phyloP scores from a whole-genome alignment of 306 rosid species.

The Cicer yamashitae region DNA sequence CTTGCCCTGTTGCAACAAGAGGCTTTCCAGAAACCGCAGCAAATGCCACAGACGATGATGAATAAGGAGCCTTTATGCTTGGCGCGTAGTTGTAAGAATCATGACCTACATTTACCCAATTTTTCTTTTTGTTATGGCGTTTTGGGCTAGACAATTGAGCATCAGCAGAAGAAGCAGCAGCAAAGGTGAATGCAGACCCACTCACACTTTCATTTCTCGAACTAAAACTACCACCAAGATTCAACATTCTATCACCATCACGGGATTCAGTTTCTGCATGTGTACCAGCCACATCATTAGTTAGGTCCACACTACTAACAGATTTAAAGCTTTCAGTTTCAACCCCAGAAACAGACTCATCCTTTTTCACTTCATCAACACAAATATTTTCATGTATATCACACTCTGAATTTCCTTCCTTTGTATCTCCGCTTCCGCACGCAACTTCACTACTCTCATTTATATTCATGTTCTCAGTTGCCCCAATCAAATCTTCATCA shows the following conservation, averaged over 20 bases:
- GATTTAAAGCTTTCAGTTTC: constrained; percentile 92
- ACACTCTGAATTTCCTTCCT: constrained; percentile 45
- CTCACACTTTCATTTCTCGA: constrained; percentile 49
- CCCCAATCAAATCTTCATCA: constrained; percentile 72
- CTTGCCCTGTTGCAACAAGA: constrained; percentile 52
- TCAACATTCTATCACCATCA: constrained; percentile 53
- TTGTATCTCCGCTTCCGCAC: constrained; percentile 45
- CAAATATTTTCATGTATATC: constrained; percentile 42
- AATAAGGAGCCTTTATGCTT: constrained; percentile 63
- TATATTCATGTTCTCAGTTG: constrained; percentile 58
- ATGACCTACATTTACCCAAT: constrained; percentile 59
- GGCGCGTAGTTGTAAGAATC: constrained; percentile 57
- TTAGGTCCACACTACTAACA: constrained; percentile 66
- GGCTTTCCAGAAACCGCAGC: constrained; percentile 60
- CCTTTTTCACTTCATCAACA: constrained; percentile 55
- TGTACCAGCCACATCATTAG: constrained; percentile 47
- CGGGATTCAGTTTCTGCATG: constrained; percentile 57
- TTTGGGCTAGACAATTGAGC: constrained; percentile 65
- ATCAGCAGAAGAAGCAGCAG: constrained; percentile 74
- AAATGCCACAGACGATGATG: constrained; percentile 63
- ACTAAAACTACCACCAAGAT: constrained; percentile 55
- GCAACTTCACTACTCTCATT: constrained; percentile 50
- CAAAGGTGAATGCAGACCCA: constrained; percentile 74
- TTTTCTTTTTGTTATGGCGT: constrained; percentile 68
- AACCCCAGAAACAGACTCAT: constrained; percentile 67